These are phyloP conservation scores for Colletotrichum liaoningense DNA, from an alignment of 2,329 filamentous ascomycete species.

Conservation along the genomic window DNA sequence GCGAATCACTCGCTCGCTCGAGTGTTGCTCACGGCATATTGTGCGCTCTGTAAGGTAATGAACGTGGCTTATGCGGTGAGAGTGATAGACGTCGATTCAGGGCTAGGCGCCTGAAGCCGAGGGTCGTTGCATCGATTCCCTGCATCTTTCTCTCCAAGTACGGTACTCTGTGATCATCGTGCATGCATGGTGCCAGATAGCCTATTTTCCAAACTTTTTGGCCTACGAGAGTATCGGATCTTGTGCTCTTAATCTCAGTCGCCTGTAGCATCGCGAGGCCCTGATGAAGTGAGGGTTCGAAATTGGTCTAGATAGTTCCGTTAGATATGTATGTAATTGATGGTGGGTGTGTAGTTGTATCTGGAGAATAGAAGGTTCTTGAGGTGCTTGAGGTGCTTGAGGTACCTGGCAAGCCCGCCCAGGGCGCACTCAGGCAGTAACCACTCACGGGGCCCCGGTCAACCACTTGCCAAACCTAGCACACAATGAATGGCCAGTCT, in stretches of 20 bases:
- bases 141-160: not conserved
- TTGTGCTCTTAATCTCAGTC: not conserved
- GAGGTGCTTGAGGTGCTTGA: no score
- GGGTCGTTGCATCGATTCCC: not conserved
- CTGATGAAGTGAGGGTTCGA: not conserved
- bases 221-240: not conserved
- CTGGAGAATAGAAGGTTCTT: no score
- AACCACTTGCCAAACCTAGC: not conserved
- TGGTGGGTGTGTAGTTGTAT: no score
- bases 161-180: not conserved
- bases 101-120: slow-evolving; percentile 2
- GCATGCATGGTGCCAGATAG: not conserved
- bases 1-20: not conserved
- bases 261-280: not conserved
- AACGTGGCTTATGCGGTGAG: slow-evolving; percentile 7
- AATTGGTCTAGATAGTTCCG: not conserved
- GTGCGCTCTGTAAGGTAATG: not conserved
- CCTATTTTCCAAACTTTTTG: not conserved
- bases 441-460: not conserved
- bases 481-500: not conserved
- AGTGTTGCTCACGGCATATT: not conserved
- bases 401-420: not conserved
- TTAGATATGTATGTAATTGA: not conserved
- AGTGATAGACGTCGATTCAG: not conserved
- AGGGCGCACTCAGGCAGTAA: not conserved